Conservation (phyloP, 495 filamentous ascomycete species). For the Acidiella bohemica region DNA sequence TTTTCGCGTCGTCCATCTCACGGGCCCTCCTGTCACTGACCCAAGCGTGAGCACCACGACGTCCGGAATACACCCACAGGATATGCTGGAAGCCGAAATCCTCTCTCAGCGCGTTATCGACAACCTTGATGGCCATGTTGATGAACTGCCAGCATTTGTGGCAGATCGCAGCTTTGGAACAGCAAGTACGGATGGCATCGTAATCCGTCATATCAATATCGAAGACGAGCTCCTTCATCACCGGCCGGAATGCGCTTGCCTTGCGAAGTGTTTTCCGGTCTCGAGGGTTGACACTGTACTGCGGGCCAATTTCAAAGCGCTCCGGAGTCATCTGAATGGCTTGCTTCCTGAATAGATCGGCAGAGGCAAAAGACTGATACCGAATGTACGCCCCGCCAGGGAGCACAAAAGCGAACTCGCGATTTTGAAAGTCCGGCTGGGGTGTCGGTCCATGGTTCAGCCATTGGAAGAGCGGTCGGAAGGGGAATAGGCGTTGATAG, state of each 20-base stretch:
- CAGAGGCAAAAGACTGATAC: slow-evolving; percentile 78
- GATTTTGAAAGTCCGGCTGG: slow-evolving; percentile 73
- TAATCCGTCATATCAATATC: slow-evolving; percentile 99
- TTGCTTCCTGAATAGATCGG: slow-evolving; percentile 83
- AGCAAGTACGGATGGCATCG: slow-evolving; percentile 91
- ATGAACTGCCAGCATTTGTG: slow-evolving; percentile 91
- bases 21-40: slow-evolving; percentile 87
- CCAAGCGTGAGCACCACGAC: slow-evolving; percentile 95
- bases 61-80: slow-evolving; percentile 94
- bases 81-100: slow-evolving; percentile 96
- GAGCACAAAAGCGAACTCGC: slow-evolving; percentile 89
- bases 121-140: slow-evolving; percentile 89
- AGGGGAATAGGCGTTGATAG: slow-evolving; percentile 93
- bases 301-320: slow-evolving; percentile 94
- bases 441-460: slow-evolving; percentile 85
- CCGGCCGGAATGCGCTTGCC: slow-evolving; percentile 53
- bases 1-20: slow-evolving; percentile 65
- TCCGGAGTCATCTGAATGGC: slow-evolving; percentile 72
- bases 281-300: slow-evolving; percentile 84
- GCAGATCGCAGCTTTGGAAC: slow-evolving; percentile 84
- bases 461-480: slow-evolving; percentile 93
- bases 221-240: slow-evolving; percentile 88
- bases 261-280: slow-evolving; percentile 83
- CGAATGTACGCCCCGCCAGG: slow-evolving; percentile 80
- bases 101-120: slow-evolving; percentile 72